Evolutionary conservation across 305 asterid genomes (phyloP).

Genomic region (Fraxinus sp.): DNA sequence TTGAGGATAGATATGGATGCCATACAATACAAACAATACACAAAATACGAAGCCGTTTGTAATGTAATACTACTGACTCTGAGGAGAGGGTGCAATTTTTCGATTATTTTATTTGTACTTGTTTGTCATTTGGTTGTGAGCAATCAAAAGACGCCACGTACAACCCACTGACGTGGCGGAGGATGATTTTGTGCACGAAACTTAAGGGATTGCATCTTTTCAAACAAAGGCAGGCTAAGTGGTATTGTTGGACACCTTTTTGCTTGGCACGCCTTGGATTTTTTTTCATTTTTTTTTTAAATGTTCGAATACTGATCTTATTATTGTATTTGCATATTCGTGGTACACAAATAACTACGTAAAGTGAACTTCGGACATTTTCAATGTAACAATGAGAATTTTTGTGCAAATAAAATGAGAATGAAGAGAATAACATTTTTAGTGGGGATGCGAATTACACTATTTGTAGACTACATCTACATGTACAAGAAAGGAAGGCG

Average conservation of each 20-base stretch:
- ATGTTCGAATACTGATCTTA: not conserved
- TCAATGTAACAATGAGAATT: no score
- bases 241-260: not conserved
- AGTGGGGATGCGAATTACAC: not conserved
- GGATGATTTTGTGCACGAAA: not conserved
- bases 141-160: not conserved
- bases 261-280: not conserved
- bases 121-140: not conserved
- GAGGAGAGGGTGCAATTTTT: not conserved
- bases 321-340: not conserved
- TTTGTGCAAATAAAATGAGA: not conserved
- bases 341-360: not conserved
- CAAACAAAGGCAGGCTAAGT: not conserved
- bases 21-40: not conserved
- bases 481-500: not conserved
- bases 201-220: not conserved
- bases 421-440: not conserved
- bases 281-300: not conserved
- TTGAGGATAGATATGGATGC: slow-evolving; percentile 11
- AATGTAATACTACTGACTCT: not conserved
- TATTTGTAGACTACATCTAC: not conserved
- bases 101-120: not conserved
- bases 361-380: no score
- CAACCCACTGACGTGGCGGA: not conserved
- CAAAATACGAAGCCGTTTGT: not conserved